A percentile compares a stretch with the other conserved stretches of the same genome.
phyloP scores from a whole-genome alignment of 2,329 filamentous ascomycete species.

The Trichoderma guizhouense region DNA sequence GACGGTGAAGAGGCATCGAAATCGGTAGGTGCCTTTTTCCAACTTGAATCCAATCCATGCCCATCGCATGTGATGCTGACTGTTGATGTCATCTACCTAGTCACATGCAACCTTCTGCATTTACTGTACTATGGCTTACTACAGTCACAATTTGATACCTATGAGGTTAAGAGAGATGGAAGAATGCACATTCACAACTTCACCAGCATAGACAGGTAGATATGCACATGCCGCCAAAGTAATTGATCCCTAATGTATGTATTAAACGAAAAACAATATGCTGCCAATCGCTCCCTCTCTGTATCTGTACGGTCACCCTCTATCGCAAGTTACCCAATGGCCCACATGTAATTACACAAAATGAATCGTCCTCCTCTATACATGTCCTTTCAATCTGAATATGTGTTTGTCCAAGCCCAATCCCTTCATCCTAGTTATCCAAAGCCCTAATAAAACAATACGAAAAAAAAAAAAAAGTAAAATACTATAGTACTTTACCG shows the following conservation, averaged over 20 bases:
- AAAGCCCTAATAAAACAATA: background rate
- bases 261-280: background rate
- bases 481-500: conserved; percentile 15
- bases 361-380: conserved; percentile 16
- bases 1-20: background rate
- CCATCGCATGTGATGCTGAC: background rate
- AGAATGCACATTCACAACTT: background rate
- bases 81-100: background rate
- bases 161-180: too few species aligned
- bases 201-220: background rate
- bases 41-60: background rate
- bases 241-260: background rate
- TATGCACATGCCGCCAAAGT: background rate
- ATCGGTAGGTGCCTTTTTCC: background rate
- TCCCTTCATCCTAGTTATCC: background rate
- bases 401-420: background rate
- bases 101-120: background rate
- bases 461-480: background rate
- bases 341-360: background rate
- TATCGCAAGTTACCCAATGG: conserved; percentile 11
- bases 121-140: background rate
- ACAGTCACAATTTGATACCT: background rate
- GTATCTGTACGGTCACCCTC: background rate
- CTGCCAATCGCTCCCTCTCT: background rate
- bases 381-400: conserved; percentile 15